Percentiles rank a stretch among this genome's conserved stretches.
These are phyloP conservation scores for Prunus davidiana DNA, from an alignment of 306 rosid species.

Conservation along the genomic window DNA sequence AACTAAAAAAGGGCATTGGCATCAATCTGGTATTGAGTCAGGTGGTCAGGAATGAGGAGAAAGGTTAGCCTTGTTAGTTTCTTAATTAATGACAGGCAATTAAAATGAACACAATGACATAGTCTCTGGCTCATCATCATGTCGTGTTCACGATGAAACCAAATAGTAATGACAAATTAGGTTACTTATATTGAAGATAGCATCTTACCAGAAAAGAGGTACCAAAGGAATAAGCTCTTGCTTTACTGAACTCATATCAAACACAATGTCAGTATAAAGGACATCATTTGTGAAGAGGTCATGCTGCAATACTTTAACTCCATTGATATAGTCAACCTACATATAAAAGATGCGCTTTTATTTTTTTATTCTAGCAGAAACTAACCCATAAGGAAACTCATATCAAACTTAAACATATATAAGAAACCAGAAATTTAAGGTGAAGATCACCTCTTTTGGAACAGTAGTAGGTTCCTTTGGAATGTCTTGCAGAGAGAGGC, in stretches of 20 bases:
- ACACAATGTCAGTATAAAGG: slow-evolving; percentile 85
- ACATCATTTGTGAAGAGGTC: slow-evolving; percentile 98
- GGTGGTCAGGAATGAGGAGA: no score
- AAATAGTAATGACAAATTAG: slow-evolving; percentile 12
- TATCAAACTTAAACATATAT: background rate
- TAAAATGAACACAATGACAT: no score
- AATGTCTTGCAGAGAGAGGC: slow-evolving; percentile 87
- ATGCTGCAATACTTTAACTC: slow-evolving; percentile 81
- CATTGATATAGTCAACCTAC: slow-evolving; percentile 75
- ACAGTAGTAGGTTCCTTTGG: slow-evolving; percentile 81
- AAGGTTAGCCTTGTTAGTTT: no score
- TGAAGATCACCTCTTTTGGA: slow-evolving; percentile 68
- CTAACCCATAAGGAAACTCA: slow-evolving; percentile 16
- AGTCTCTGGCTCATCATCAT: background rate
- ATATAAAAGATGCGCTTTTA: slow-evolving; percentile 26
- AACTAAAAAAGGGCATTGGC: no score
- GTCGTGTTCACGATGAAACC: background rate
- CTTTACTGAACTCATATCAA: slow-evolving; percentile 77
- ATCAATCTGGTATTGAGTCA: no score
- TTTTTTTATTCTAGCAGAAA: background rate
- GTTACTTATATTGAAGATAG: slow-evolving; percentile 3
- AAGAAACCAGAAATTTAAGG: slow-evolving; percentile 9
- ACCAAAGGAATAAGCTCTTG: slow-evolving; percentile 89
- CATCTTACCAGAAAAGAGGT: slow-evolving; percentile 84
- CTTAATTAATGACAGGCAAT: no score